Percentiles rank a stretch among this genome's conserved stretches.
These are phyloP conservation scores for Rhododendron simsii DNA, from an alignment of 148 eudicot genomes.

Conservation along the genomic window DNA sequence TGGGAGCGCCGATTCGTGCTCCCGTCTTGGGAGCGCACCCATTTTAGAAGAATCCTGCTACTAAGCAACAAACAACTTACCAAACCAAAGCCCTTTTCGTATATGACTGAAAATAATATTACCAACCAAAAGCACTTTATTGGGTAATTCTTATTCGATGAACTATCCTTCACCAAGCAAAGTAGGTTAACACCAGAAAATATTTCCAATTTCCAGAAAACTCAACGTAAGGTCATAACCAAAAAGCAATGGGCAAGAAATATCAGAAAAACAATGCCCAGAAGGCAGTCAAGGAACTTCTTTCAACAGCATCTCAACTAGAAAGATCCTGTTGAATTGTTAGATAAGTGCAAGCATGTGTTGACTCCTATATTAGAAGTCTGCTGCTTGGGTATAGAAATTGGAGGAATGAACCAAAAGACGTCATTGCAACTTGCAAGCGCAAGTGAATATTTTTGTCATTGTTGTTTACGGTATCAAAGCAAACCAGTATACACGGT, in stretches of 20 bases:
- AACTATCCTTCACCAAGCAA: not conserved
- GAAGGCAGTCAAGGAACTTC: not conserved
- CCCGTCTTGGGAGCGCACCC: too few relatives aligned
- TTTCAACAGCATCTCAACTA: not conserved
- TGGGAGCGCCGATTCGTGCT: too few relatives aligned
- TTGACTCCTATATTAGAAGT: not conserved
- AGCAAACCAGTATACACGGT: not conserved
- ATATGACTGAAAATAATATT: not conserved
- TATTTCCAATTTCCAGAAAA: not conserved
- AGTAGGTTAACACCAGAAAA: conserved; percentile 1
- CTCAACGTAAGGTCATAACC: not conserved
- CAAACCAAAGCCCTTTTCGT: not conserved
- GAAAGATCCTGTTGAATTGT: not conserved
- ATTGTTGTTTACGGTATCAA: not conserved
- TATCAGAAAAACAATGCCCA: not conserved
- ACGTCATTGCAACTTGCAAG: not conserved
- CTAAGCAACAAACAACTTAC: not conserved
- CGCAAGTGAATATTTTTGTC: not conserved
- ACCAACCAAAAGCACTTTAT: not conserved
- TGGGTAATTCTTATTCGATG: not conserved
- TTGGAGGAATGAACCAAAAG: not conserved
- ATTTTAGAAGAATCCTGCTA: too few relatives aligned
- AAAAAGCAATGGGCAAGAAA: not conserved
- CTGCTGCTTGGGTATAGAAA: not conserved
- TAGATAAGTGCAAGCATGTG: not conserved